Base-by-base conservation (phyloP, 345 rosid species). In the Trapa incisa region DNA sequence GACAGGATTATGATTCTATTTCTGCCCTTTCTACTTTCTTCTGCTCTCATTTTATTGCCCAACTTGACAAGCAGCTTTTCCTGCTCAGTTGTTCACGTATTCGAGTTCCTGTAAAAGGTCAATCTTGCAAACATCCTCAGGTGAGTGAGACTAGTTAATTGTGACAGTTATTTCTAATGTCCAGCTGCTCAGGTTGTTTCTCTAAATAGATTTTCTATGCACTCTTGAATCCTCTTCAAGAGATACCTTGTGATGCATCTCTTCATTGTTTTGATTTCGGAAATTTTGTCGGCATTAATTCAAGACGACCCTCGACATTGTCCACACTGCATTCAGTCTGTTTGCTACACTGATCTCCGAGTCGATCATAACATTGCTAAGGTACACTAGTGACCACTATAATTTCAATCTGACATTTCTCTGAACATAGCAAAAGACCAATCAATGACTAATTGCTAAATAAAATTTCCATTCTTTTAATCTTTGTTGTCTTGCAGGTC, bases 301-400 rank as follows among this genome's bases (percentile, higher is more conserved):
- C 84, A 71, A 87, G 91, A 78, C 84, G 83, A 65, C 99, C 99
- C 50, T 86, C 92, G 99, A 96, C 97, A 95, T 68, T 94, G 97
- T 73, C 97, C 99, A 10, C 88, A 91, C 67, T 94, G 99, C 74
- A 94, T 86, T 79, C 97, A 72, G 73, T 72, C 83, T 70, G 86
- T 87, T 70, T 86, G 85, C 80, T 89, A 87, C 83, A 78, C 76
- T 22, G 91, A 89, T 53, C 75, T 94, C 61, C 83, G 97, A 54
- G 17, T 88, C 65, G 97, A 91, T 80, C 96, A 86, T 77, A 89
- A 79, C 78, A 88, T 91, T 82, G 87, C 74, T 39, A 79, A 94
- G 97, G 99, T 81, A 86, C 13, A 3, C 37, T 61, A 10, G 48
- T 16, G 37, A 50, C n/a, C n/a, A n/a, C n/a, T n/a, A n/a, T n/a